phyloP scores from a whole-genome alignment of 192 early-diverging fungal genomes.

The Obelidium mucronatum region DNA sequence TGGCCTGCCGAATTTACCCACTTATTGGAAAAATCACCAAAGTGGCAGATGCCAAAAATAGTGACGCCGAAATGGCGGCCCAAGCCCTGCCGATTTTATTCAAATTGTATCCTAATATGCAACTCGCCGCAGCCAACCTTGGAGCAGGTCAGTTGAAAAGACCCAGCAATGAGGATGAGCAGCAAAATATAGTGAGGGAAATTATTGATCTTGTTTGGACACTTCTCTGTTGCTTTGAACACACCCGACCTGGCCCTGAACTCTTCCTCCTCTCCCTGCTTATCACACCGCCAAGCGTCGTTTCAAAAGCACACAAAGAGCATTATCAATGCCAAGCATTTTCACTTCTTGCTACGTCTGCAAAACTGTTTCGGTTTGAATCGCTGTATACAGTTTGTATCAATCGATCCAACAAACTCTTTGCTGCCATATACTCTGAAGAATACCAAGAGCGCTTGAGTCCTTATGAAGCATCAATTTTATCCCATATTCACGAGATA shows the following conservation, averaged over 20 bases:
- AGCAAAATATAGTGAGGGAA: not conserved
- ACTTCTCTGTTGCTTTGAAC: not conserved
- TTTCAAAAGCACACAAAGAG: not conserved
- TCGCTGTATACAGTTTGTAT: not conserved
- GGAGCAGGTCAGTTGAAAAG: not conserved
- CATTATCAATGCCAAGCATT: not conserved
- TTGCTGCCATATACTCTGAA: not conserved
- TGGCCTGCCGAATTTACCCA: not conserved
- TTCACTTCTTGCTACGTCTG: not conserved
- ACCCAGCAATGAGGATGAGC: conserved; percentile 9
- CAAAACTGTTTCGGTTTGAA: not conserved
- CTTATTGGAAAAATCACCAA: not conserved
- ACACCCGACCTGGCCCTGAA: conserved; percentile 2
- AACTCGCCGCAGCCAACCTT: not conserved
- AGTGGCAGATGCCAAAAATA: not conserved
- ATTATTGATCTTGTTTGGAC: not conserved
- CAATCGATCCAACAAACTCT: not conserved
- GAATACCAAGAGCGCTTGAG: not conserved
- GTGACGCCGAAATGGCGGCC: not conserved
- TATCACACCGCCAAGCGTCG: not conserved
- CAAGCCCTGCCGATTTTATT: not conserved
- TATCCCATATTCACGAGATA: not conserved
- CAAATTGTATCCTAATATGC: not conserved
- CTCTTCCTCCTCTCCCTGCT: not conserved
- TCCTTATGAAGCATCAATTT: not conserved